Conservation (phyloP, 768 basidiomycete genomes). For the Hydnomerulius pinastri region DNA sequence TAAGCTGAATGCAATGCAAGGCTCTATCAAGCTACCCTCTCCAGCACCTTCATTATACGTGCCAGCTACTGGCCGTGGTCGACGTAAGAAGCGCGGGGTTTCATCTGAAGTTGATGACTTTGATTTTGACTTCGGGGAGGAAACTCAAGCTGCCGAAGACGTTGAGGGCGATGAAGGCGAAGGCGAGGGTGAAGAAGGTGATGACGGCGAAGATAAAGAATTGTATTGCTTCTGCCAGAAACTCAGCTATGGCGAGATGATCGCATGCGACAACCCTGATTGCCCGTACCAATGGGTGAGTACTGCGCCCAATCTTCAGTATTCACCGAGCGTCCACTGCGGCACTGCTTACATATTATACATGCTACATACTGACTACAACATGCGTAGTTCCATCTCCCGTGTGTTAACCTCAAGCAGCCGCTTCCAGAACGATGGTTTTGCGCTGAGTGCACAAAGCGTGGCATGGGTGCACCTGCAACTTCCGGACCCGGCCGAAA, state of each 20-base stretch:
- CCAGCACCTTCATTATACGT: constrained; percentile 33
- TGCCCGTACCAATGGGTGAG: constrained; percentile 67
- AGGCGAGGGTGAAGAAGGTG: constrained; percentile 47
- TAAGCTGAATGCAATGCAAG: constrained; percentile 29
- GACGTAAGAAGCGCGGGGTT: constrained; percentile 37
- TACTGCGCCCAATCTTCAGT: constrained; percentile 7
- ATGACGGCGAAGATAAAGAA: constrained; percentile 57
- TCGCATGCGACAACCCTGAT: constrained; percentile 59
- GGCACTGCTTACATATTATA: neutral
- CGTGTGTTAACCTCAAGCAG: constrained; percentile 58
- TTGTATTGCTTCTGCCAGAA: constrained; percentile 67
- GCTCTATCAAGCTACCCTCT: constrained; percentile 37
- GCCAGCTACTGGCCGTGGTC: constrained; percentile 30
- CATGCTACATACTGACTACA: constrained; percentile 12
- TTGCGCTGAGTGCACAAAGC: constrained; percentile 54
- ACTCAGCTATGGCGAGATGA: constrained; percentile 68
- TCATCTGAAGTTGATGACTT: constrained; percentile 37
- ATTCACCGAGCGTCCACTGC: neutral
- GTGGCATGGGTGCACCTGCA: constrained; percentile 35
- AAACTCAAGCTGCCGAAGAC: constrained; percentile 30
- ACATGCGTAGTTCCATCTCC: constrained; percentile 55
- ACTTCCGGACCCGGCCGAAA: constrained; percentile 34
- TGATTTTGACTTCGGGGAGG: constrained; percentile 37
- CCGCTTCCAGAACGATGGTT: constrained; percentile 61
- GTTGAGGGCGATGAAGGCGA: constrained; percentile 37